These are phyloP conservation scores for Penicilliopsis zonata DNA, from an alignment of 495 filamentous ascomycete genomes.

Conservation along the genomic window DNA sequence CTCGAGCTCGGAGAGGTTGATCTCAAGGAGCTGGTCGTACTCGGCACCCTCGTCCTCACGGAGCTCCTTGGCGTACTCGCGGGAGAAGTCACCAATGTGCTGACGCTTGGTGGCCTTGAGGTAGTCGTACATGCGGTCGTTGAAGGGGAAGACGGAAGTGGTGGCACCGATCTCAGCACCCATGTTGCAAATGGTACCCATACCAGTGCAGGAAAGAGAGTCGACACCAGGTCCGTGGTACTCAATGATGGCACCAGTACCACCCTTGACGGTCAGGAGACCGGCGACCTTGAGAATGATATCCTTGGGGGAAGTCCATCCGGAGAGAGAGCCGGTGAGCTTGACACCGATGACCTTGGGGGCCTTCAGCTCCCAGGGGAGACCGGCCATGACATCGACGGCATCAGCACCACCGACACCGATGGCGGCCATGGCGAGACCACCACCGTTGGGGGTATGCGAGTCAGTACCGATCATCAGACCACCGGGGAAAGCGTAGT, in stretches of 20 bases:
- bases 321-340: slow-evolving; percentile 78
- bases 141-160: slow-evolving; percentile 98
- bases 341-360: slow-evolving; percentile 95
- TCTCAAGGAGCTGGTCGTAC: slow-evolving; percentile 93
- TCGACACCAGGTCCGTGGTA: slow-evolving; percentile 84
- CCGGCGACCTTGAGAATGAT: slow-evolving; percentile 97
- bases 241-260: slow-evolving; percentile 93
- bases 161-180: slow-evolving; percentile 93
- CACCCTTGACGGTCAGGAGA: slow-evolving; percentile 95
- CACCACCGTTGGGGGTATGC: slow-evolving; percentile 96
- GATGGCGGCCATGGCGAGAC: slow-evolving; percentile 90
- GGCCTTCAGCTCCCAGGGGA: slow-evolving; percentile 97
- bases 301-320: slow-evolving; percentile 95
- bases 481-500: slow-evolving; percentile 98
- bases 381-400: slow-evolving; percentile 96
- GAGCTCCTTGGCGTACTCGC: slow-evolving; percentile 74
- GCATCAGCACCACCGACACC: slow-evolving; percentile 98
- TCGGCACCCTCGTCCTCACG: slow-evolving; percentile 85
- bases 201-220: slow-evolving; percentile 52
- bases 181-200: slow-evolving; percentile 69
- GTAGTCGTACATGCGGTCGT: slow-evolving; percentile 95
- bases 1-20: slow-evolving; percentile 90
- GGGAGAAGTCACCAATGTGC: slow-evolving; percentile 82
- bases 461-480: slow-evolving; percentile 98
- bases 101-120: slow-evolving; percentile 83